These are phyloP conservation scores for Aspergillus ostianus DNA, from an alignment of 495 filamentous ascomycete genomes.

Conservation along the genomic window DNA sequence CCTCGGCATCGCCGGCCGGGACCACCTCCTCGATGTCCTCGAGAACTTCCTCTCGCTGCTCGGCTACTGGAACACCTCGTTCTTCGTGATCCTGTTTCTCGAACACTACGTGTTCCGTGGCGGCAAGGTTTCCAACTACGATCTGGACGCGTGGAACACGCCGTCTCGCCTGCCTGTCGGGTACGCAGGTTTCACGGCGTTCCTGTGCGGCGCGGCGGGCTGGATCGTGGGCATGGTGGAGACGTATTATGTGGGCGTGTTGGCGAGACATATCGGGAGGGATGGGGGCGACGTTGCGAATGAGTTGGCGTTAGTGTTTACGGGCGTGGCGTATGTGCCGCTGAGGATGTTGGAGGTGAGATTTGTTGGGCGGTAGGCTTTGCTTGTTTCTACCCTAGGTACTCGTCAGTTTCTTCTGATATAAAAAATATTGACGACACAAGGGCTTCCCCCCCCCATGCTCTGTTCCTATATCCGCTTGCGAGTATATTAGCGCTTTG, in stretches of 20 bases:
- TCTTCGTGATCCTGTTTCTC: constrained; percentile 55
- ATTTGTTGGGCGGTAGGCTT: constrained; percentile 30
- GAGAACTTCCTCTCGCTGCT: constrained; percentile 57
- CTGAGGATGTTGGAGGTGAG: constrained; percentile 26
- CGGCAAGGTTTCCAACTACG: constrained; percentile 43
- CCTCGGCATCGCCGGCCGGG: constrained; percentile 41
- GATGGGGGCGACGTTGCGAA: constrained; percentile 32
- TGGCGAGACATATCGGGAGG: constrained; percentile 25
- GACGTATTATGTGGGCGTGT: constrained; percentile 33
- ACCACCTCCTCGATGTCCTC: constrained; percentile 37
- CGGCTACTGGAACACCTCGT: constrained; percentile 59
- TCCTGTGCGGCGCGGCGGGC: constrained; percentile 32
- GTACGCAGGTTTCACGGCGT: constrained; percentile 28
- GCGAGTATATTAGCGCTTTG: no score
- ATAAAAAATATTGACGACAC: no score
- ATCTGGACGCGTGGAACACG: constrained; percentile 37
- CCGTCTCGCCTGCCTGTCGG: constrained; percentile 32
- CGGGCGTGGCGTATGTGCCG: constrained; percentile 20
- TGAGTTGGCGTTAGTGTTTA: constrained; percentile 28
- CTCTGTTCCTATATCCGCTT: no score
- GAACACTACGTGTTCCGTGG: constrained; percentile 62
- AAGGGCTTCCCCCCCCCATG: no score
- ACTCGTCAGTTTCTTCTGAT: no score
- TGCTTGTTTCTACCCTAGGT: no score
- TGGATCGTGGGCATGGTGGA: constrained; percentile 42